Percentiles rank a stretch among this genome's conserved stretches.
Evolutionary conservation across 495 filamentous ascomycete species (phyloP).

Genomic region (Stereocaulon alpinum): DNA sequence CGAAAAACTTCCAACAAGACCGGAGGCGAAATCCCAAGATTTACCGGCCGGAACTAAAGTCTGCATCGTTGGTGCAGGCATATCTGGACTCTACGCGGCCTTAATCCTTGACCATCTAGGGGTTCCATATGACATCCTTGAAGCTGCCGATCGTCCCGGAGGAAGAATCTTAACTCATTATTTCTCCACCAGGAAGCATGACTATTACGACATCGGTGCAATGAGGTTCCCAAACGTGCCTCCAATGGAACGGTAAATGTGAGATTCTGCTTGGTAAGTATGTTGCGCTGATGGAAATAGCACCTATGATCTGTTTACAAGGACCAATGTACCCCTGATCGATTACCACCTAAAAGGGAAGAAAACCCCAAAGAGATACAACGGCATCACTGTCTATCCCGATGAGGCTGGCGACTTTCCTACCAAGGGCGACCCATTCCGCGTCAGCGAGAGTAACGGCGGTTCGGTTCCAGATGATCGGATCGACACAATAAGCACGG

Average conservation of each 20-base stretch:
- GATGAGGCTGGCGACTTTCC: background rate
- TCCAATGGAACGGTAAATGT: background rate
- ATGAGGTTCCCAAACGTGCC: slow-evolving; percentile 2
- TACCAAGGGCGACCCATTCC: background rate
- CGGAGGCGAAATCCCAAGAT: background rate
- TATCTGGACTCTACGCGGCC: background rate
- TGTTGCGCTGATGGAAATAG: background rate
- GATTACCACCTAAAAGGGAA: background rate
- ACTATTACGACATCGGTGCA: slow-evolving; percentile 2
- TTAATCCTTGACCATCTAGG: background rate
- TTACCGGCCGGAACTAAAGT: background rate
- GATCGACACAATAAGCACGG: background rate
- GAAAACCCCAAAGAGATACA: slow-evolving; percentile 3
- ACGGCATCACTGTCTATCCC: background rate
- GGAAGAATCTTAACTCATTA: slow-evolving; percentile 6
- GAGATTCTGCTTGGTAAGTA: background rate
- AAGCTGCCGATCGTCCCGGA: slow-evolving; percentile 1
- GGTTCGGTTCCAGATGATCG: background rate
- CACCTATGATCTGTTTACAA: slow-evolving; percentile 2
- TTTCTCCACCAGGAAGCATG: slow-evolving; percentile 1
- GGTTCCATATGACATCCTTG: background rate
- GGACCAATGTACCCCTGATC: background rate
- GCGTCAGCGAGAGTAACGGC: slow-evolving; percentile 4
- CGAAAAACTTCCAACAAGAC: background rate
- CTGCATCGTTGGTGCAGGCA: slow-evolving; percentile 1